Conservation (phyloP, 345 rosid species). For the Triadica sebifera region DNA sequence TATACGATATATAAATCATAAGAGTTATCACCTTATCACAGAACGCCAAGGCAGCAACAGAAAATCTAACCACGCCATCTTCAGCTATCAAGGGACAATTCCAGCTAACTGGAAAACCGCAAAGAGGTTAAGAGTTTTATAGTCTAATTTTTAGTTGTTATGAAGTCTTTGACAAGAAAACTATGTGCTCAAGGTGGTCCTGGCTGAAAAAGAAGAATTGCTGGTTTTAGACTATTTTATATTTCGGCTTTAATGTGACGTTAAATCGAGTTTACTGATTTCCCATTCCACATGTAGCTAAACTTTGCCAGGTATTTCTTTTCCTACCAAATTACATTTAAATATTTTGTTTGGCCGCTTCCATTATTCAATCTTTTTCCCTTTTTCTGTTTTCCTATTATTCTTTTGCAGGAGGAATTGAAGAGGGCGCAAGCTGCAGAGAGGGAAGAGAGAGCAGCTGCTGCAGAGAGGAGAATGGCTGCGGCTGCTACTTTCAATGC, state of each 20-base stretch:
- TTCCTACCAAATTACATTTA: neutral
- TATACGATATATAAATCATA: too few species aligned
- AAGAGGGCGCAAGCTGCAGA: conserved; percentile 65
- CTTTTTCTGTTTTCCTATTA: neutral
- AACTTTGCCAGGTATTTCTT: neutral
- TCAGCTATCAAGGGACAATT: conserved; percentile 32
- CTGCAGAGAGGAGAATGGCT: conserved; percentile 87
- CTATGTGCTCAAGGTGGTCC: neutral
- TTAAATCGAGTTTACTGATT: neutral
- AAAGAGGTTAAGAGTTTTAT: conserved; percentile 50
- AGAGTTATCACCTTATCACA: too few species aligned
- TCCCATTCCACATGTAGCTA: neutral
- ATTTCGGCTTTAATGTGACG: neutral
- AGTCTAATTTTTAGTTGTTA: neutral
- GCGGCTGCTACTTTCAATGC: conserved; percentile 37
- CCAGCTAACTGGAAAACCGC: conserved; percentile 23
- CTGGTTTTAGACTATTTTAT: neutral
- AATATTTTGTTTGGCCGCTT: neutral
- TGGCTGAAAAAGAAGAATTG: too few species aligned
- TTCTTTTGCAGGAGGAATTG: conserved; percentile 57
- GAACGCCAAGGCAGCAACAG: conserved; percentile 30
- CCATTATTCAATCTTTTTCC: neutral
- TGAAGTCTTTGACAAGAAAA: neutral
- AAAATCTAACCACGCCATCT: conserved; percentile 16
- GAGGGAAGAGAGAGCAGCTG: conserved; percentile 93